Base-by-base conservation (phyloP, 2,329 filamentous ascomycete genomes). In the Penicillium sp. region DNA sequence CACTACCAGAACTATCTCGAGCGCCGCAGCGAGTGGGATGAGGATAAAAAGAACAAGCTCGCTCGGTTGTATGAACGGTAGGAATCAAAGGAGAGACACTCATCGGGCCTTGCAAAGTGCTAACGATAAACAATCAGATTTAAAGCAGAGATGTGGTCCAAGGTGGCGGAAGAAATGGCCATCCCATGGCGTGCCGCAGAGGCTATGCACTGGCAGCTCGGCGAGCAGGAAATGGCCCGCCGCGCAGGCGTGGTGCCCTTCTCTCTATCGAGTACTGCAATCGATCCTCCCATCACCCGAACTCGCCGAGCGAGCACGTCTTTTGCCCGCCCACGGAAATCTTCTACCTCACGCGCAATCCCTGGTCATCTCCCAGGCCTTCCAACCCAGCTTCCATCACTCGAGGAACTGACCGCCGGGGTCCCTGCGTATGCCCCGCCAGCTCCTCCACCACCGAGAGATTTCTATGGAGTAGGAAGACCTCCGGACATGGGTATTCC, bases 1-100 rank as follows among this genome's bases (percentile, higher is more conserved):
- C 91, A 96, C 68, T 97, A 96, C 72, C 93, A 97, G 67, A 99
- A 99, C 71, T 97, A 97, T 70, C 83, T 96, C 48, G 94, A 99
- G 73, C 84, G 91, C 66, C 83, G 91, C 52, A 91, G 89, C 65
- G 90, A 95, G 70, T 97, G 93, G 92, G 91, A 96, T 66, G 94
- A 97, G 68, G 93, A 97, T 72, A 88, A 90, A 70, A 97, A 96
- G 77, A 95, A 96, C 75, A 96, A 95, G 76, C 85, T 97, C 46
- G 93, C 93, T 34, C 83, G 92, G 65, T 81, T 97, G 41, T 97
- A 97, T 72, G 92, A 96, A 76, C 89, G 94, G 93, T 96, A 82
- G 64, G 21, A 41, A 38, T 48, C 56, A 51, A 34, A 3, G 28
- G 54, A 53, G 8, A 7, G 23, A 28, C 31, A 21, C 12, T 31